phyloP scores from a whole-genome alignment of 2,329 filamentous ascomycete genomes.

The Xylaria polymorpha region DNA sequence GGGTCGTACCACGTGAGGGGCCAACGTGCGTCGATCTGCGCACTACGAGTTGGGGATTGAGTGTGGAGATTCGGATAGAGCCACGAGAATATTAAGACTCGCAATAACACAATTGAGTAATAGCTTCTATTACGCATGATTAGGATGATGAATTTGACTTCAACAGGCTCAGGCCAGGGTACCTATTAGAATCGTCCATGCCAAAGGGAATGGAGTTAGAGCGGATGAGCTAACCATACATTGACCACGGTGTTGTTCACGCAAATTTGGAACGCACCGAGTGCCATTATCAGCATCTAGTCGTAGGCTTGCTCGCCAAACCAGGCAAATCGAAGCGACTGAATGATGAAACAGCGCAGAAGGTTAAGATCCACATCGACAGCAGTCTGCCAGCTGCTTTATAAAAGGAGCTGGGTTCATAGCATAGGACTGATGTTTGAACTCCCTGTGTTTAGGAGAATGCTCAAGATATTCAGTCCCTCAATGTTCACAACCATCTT shows the following conservation, averaged over 20 bases:
- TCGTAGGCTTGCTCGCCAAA: background rate
- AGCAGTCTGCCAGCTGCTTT: background rate
- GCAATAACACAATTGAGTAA: background rate
- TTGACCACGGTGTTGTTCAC: background rate
- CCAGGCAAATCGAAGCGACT: background rate
- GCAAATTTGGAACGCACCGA: background rate
- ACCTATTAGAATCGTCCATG: background rate
- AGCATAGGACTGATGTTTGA: background rate
- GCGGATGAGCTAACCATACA: background rate
- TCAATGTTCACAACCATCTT: background rate
- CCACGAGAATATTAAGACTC: background rate
- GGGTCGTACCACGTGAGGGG: slow-evolving; percentile 10
- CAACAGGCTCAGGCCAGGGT: background rate
- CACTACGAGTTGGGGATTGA: background rate
- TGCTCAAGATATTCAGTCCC: background rate
- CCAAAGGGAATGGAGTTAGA: background rate
- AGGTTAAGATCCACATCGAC: background rate
- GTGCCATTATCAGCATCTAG: background rate
- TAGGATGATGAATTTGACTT: background rate
- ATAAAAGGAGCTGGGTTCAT: background rate
- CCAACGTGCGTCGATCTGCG: slow-evolving; percentile 21
- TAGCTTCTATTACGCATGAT: slow-evolving; percentile 1
- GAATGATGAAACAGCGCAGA: background rate
- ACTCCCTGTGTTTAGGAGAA: background rate
- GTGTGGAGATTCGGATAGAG: slow-evolving; percentile 3